Conservation (phyloP, 768 basidiomycete genomes). For the Mycena kentingensis region DNA sequence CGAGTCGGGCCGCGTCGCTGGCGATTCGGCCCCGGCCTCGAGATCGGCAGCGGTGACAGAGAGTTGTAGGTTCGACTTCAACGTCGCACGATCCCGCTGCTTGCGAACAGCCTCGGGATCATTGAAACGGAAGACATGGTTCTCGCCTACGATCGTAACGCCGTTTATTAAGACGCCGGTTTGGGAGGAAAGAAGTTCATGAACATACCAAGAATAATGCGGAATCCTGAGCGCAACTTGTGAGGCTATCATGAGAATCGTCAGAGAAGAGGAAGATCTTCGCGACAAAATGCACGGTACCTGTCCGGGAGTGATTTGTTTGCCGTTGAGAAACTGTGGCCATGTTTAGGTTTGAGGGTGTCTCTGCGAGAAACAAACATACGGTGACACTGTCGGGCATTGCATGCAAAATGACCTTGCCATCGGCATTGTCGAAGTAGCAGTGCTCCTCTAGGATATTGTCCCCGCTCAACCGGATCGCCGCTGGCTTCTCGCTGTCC, state of each 20-base stretch:
- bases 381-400: slow-evolving; percentile 84
- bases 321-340: slow-evolving; percentile 87
- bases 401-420: slow-evolving; percentile 80
- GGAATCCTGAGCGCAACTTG: slow-evolving; percentile 91
- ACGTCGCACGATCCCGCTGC: slow-evolving; percentile 78
- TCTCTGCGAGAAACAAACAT: slow-evolving; percentile 31
- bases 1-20: slow-evolving; percentile 76
- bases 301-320: slow-evolving; percentile 75
- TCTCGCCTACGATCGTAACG: slow-evolving; percentile 62
- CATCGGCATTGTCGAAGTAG: slow-evolving; percentile 82
- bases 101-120: slow-evolving; percentile 94
- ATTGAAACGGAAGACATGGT: slow-evolving; percentile 97
- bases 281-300: slow-evolving; percentile 43
- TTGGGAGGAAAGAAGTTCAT: not conserved
- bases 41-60: slow-evolving; percentile 69
- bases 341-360: slow-evolving; percentile 15
- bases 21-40: slow-evolving; percentile 47
- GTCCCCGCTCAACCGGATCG: slow-evolving; percentile 90
- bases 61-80: slow-evolving; percentile 67
- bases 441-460: slow-evolving; percentile 94
- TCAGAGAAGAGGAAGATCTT: slow-evolving; percentile 17
- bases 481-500: slow-evolving; percentile 77
- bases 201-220: slow-evolving; percentile 87
- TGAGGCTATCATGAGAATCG: slow-evolving; percentile 52
- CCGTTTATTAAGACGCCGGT: slow-evolving; percentile 13